A percentile compares a stretch with the other conserved stretches of the same genome.
These are phyloP conservation scores for Copromyces sp. DNA, from an alignment of 495 filamentous ascomycete species.

Conservation along the genomic window DNA sequence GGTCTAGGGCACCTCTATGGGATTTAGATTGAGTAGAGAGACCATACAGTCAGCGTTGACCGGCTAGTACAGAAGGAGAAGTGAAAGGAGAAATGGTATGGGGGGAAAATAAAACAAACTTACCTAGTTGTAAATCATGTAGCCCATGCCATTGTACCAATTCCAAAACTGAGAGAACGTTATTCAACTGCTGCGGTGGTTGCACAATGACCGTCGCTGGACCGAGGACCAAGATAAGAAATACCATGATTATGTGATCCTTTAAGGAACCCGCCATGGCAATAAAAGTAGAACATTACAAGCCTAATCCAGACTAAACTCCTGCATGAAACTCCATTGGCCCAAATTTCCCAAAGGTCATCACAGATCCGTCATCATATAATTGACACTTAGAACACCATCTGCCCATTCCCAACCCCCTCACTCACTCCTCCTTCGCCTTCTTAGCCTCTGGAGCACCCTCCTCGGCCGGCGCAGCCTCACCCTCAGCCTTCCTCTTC, in stretches of 20 bases:
- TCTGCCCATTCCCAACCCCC: not conserved
- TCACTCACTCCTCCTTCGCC: slow-evolving; percentile 4
- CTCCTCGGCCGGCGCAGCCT: slow-evolving; percentile 15
- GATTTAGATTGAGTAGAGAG: too few relatives aligned
- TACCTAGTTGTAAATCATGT: too few relatives aligned
- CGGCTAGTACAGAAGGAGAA: too few relatives aligned
- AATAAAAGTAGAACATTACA: not conserved
- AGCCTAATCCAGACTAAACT: not conserved
- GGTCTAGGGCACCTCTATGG: too few relatives aligned
- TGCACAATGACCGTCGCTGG: too few relatives aligned
- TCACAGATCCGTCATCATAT: not conserved
- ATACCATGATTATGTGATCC: not conserved
- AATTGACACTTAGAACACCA: not conserved
- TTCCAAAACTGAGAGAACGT: too few relatives aligned
- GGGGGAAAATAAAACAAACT: too few relatives aligned
- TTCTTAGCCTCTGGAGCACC: slow-evolving; percentile 41
- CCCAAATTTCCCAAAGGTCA: not conserved
- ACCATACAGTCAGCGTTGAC: too few relatives aligned
- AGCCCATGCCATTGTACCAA: too few relatives aligned
- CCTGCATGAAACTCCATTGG: not conserved
- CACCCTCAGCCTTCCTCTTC: slow-evolving; percentile 46
- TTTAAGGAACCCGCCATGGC: not conserved
- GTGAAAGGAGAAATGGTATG: too few relatives aligned
- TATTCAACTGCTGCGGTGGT: too few relatives aligned
- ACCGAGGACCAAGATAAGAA: not conserved